These are phyloP conservation scores for Parasitella parasitica DNA, from an alignment of 371 early-diverging fungal species.

Conservation along the genomic window DNA sequence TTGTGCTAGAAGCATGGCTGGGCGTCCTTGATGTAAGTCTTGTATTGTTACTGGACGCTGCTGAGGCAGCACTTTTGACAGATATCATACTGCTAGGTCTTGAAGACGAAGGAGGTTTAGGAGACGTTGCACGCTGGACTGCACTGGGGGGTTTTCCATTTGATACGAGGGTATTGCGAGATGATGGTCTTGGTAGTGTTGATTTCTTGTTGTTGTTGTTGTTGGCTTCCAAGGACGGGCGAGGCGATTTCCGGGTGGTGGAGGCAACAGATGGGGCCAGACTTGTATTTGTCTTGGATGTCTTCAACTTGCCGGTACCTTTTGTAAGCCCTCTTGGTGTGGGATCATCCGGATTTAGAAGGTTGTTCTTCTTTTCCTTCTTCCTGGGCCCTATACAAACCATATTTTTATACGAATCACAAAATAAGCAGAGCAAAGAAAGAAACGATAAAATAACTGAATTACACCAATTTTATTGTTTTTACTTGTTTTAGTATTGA, in stretches of 20 bases:
- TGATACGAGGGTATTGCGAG: conserved; percentile 15
- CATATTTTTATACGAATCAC: conserved; percentile 5
- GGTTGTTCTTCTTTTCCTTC: conserved; percentile 24
- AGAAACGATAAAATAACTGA: neutral
- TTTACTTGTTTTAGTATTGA: conserved; percentile 2
- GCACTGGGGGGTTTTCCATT: conserved; percentile 4
- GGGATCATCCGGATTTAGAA: conserved; percentile 16
- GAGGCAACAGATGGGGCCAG: conserved; percentile 11
- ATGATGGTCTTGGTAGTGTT: conserved; percentile 9
- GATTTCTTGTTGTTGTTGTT: neutral
- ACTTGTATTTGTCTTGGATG: neutral
- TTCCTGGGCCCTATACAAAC: conserved; percentile 29
- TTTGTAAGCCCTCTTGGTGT: conserved; percentile 19
- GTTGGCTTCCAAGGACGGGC: conserved; percentile 10
- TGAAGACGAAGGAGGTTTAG: conserved; percentile 9
- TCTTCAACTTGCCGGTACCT: conserved; percentile 11
- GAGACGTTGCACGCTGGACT: conserved; percentile 9
- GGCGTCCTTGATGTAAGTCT: neutral
- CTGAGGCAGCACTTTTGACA: conserved; percentile 1
- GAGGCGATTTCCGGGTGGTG: conserved; percentile 7
- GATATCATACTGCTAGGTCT: conserved; percentile 18
- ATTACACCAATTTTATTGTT: conserved; percentile 7
- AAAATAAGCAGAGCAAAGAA: conserved; percentile 7
- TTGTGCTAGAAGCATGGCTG: conserved; percentile 3
- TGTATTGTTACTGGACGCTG: neutral